Evolutionary conservation across 305 asterid species (phyloP), one percentile per base, ranked within the genome.

Genomic region (Fraxinus albicans): DNA sequence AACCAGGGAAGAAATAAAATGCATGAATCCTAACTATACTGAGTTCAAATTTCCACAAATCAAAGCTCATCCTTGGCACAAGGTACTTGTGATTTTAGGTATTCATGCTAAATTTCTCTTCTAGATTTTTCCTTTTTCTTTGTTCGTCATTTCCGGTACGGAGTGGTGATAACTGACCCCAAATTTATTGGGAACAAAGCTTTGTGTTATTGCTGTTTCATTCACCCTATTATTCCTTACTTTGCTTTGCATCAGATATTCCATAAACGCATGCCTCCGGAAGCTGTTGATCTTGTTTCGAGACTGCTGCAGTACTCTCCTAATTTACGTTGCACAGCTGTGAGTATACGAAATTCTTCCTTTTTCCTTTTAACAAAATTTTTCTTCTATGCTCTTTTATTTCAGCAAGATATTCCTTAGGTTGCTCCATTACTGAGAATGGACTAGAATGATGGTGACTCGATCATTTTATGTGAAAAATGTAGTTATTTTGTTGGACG

Each of bases 301-400:
- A 91, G 99, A 81, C 91, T 95, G 80, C 97, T 95, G 5, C 99
- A 95, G 35, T 95, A 95, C 88, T 95, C 99, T 81, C 99, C 99
- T 80, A 89, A 92, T 88, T 89, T 95, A 79, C 97, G 98, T 47
- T 90, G 93, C 91, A 77, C 97, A 44, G 98, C 99, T 89, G 98
- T 95, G 88, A 95, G 97, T 89, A 80, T 79, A 81, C 21, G 7
- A 6, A n/a, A 53, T 53, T 53, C 27, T 67, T 3, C 15, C 36
- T 7, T 63, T 70, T 13, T 40, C 1, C 25, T 8, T 63, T 76
- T 9, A 40, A 5, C 13, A 3, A 65, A 29, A 5, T 67, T 53
- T 25, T 53, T 9, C 1, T 53, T 58, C 69, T 58, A 58, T 19
- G 69, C 69, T 25, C 29, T 58, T 19, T 19, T 58, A 58, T 19